Evolutionary conservation across 2,329 filamentous ascomycete species (phyloP), one percentile per base, ranked within the genome.

Genomic region (Clonostachys byssicola): DNA sequence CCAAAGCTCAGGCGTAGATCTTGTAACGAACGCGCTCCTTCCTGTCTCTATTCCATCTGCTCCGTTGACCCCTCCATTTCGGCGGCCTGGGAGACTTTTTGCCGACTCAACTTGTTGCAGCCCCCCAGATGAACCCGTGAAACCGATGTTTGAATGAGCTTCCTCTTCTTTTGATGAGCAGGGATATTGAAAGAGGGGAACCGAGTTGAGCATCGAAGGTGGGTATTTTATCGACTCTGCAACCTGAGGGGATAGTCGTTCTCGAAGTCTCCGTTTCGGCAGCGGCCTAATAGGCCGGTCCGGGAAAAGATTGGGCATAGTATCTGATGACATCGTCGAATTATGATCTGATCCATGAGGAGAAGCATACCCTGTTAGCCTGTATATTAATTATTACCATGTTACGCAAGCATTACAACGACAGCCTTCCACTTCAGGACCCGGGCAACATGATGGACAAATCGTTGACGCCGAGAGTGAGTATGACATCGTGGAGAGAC

Each of bases 221-320:
- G 92, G 92, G 58, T 90, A 96, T 56, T 85, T 78, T 57, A 96
- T 94, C 33, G 86, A 82, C 46, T 87, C 85, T 48, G 88, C 90
- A 57, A 88, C 85, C 64, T 95, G 89, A 50, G 89, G 86, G 34
- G 92, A 92, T 45, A 99, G 76, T 48, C 89, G 85, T 63, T 94
- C 91, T 58, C 92, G 89, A 47, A 99, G 78, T 54, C 89, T 86
- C 60, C 91, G 87, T 70, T 89, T 94, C 40, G 94, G 94, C 51
- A 99, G 74, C 48, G 94, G 94, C 62, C 91, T 86, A 64, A 99
- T 99, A 51, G 92, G 88, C 67, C 94, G 86, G 63, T 95, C 89
- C 55, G 90, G 90, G 64, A 89, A 95, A 60, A 89, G 76, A 50
- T 88, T 83, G 50, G 90, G 94, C 53, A 84, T 78, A 49, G 87